phyloP scores from a whole-genome alignment of 345 rosid species.

The Fremontodendron californicum region DNA sequence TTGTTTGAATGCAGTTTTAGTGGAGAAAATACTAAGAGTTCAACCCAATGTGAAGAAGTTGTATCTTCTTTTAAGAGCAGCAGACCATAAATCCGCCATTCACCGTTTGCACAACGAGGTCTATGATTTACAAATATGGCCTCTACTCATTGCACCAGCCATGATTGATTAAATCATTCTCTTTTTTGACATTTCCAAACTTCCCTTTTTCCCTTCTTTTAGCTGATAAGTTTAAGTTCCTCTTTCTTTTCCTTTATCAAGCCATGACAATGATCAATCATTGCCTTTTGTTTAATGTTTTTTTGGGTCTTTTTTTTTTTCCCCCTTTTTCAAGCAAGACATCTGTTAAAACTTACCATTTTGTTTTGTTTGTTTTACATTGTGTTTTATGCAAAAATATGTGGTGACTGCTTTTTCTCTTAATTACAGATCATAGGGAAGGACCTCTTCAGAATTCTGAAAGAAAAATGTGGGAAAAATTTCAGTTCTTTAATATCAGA shows the following conservation, averaged over 20 bases:
- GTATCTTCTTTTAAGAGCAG: slow-evolving; percentile 71
- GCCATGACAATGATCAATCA: too few relatives aligned
- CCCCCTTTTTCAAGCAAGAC: not conserved
- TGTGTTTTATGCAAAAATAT: too few relatives aligned
- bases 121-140: not conserved
- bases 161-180: too few relatives aligned
- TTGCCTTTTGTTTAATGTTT: not conserved
- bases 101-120: slow-evolving; percentile 72
- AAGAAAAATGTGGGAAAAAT: slow-evolving; percentile 35
- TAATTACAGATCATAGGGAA: slow-evolving; percentile 47
- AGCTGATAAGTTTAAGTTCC: too few relatives aligned
- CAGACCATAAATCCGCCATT: slow-evolving; percentile 59
- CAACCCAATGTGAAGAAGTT: slow-evolving; percentile 81
- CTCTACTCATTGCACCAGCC: not conserved
- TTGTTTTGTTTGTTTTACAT: not conserved
- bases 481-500: slow-evolving; percentile 39
- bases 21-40: slow-evolving; percentile 76
- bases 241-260: too few relatives aligned
- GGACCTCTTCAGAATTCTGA: slow-evolving; percentile 51
- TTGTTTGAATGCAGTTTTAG: slow-evolving; percentile 42
- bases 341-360: not conserved
- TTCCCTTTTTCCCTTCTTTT: too few relatives aligned
- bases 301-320: not conserved
- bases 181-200: too few relatives aligned
- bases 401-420: not conserved